Percentiles rank a stretch among this genome's conserved stretches.
phyloP scores from a whole-genome alignment of 2,329 filamentous ascomycete genomes.

The Fusarium praegraminearum region DNA sequence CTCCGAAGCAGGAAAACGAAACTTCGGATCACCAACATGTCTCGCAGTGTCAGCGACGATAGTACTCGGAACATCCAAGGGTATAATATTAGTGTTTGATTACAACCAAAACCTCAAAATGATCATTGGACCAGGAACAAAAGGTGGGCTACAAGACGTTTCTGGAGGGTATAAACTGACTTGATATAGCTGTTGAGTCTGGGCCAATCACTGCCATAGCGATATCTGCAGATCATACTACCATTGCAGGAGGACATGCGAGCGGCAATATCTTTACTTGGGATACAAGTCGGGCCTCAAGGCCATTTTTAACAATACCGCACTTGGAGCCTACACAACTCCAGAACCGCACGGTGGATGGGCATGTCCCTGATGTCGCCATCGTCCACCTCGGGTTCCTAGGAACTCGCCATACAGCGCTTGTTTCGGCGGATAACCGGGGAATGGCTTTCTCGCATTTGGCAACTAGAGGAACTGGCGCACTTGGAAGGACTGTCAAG shows the following conservation, averaged over 20 bases:
- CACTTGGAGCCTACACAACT: constrained; percentile 76
- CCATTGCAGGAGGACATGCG: constrained; percentile 88
- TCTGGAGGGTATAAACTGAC: constrained; percentile 47
- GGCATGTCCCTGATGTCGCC: constrained; percentile 81
- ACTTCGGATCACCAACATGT: constrained; percentile 92
- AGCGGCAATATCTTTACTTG: constrained; percentile 96
- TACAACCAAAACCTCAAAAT: constrained; percentile 95
- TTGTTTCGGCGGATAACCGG: constrained; percentile 93
- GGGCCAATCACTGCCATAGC: constrained; percentile 88
- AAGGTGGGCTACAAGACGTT: constrained; percentile 66
- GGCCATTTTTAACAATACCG: constrained; percentile 89
- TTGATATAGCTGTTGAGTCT: constrained; percentile 80
- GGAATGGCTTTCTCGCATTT: constrained; percentile 99
- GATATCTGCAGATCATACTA: constrained; percentile 93
- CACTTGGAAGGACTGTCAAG: constrained; percentile 86
- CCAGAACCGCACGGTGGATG: constrained; percentile 77
- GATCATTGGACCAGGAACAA: constrained; percentile 93
- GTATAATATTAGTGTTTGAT: constrained; percentile 94
- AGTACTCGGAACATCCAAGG: constrained; percentile 92
- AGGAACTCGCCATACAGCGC: constrained; percentile 90
- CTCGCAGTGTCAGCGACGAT: constrained; percentile 89
- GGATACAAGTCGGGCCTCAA: constrained; percentile 85
- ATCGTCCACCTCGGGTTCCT: constrained; percentile 95
- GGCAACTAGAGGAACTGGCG: constrained; percentile 88
- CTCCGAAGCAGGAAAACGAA: constrained; percentile 90